phyloP scores from a whole-genome alignment of 2,329 filamentous ascomycete genomes.

The Botrytis pseudocinerea region DNA sequence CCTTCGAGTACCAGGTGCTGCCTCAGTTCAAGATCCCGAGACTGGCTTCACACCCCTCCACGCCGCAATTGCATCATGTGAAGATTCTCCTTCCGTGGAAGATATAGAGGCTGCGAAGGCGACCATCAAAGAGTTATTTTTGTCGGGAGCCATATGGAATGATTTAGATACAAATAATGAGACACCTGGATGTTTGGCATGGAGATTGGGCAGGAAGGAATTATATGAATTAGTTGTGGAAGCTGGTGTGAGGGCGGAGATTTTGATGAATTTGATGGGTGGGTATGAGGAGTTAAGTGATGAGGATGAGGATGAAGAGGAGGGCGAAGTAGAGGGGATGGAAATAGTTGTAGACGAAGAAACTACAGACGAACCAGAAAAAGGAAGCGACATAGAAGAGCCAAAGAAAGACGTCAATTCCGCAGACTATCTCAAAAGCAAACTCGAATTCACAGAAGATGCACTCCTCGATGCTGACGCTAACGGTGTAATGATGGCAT shows the following conservation, averaged over 20 bases:
- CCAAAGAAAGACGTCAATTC: slow-evolving; percentile 54
- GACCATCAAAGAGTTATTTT: slow-evolving; percentile 73
- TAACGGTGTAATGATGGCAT: slow-evolving; percentile 93
- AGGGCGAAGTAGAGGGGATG: slow-evolving; percentile 41
- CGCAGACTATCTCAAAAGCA: slow-evolving; percentile 67
- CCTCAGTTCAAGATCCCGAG: slow-evolving; percentile 79
- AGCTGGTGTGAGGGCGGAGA: slow-evolving; percentile 85
- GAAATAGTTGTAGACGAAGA: slow-evolving; percentile 31
- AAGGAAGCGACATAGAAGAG: slow-evolving; percentile 22
- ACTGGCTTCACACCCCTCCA: slow-evolving; percentile 89
- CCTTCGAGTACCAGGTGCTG: slow-evolving; percentile 46
- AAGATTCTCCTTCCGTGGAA: slow-evolving; percentile 21
- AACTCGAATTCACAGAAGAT: slow-evolving; percentile 62
- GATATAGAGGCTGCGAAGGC: slow-evolving; percentile 62
- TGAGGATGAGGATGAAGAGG: slow-evolving; percentile 49
- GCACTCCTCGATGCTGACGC: slow-evolving; percentile 71
- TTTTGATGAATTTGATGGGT: slow-evolving; percentile 79
- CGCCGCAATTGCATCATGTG: slow-evolving; percentile 72
- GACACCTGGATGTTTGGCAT: slow-evolving; percentile 87
- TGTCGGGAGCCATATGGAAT: slow-evolving; percentile 96
- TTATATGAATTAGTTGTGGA: slow-evolving; percentile 84
- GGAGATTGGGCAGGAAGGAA: slow-evolving; percentile 63
- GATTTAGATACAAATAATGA: slow-evolving; percentile 84
- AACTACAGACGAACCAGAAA: slow-evolving; percentile 37
- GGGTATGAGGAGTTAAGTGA: slow-evolving; percentile 71